A percentile compares a stretch with the other conserved stretches of the same genome.
phyloP scores from a whole-genome alignment of 2,329 filamentous ascomycete genomes.

The Pyricularia grisea region DNA sequence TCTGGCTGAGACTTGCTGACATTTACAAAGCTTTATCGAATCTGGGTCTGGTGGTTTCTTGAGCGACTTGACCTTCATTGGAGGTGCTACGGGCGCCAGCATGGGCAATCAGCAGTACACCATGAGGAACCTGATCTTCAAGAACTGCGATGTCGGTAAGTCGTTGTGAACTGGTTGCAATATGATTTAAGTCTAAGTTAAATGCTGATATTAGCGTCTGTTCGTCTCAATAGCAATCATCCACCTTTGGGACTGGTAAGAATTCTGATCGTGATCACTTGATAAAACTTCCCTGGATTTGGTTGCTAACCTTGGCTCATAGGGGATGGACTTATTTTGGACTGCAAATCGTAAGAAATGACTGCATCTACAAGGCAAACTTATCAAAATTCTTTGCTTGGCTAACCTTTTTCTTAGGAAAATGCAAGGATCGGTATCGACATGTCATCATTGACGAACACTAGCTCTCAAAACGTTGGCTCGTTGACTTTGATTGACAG shows the following conservation, averaged over 20 bases:
- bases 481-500: constrained; percentile 65
- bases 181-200: background rate
- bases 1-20: background rate
- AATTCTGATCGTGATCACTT: background rate
- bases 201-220: background rate
- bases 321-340: constrained; percentile 56
- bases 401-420: constrained; percentile 13
- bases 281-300: background rate
- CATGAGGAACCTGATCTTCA: constrained; percentile 56
- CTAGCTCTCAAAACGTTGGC: constrained; percentile 49
- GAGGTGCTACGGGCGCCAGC: constrained; percentile 49
- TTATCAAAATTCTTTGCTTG: background rate
- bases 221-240: constrained; percentile 37
- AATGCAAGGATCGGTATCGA: constrained; percentile 52
- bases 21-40: constrained; percentile 35
- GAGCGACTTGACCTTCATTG: constrained; percentile 51
- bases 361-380: background rate
- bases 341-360: constrained; percentile 35
- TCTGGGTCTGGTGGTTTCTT: constrained; percentile 31
- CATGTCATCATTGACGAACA: constrained; percentile 36
- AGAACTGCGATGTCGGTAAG: constrained; percentile 47
- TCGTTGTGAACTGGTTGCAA: background rate
- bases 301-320: background rate
- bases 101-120: constrained; percentile 65
- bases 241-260: constrained; percentile 62